Evolutionary conservation across 192 early-diverging fungal genomes (phyloP).

Genomic region (Entrophospora sp.): DNA sequence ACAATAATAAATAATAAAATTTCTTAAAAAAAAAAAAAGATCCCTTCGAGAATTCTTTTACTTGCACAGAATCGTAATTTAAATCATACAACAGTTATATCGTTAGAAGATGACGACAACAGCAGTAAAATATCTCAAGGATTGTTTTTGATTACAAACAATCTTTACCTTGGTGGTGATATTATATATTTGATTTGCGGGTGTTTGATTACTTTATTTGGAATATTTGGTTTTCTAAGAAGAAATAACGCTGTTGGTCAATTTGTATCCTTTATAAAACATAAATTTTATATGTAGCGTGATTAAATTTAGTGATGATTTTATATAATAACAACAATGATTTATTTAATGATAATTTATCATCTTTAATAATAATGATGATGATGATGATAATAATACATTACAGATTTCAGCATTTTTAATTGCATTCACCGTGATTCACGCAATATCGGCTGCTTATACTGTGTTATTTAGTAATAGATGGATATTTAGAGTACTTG

Average conservation of each 20-base stretch:
- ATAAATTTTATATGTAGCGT: too few species aligned
- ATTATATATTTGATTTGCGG: not conserved
- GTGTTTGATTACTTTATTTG: slow-evolving; percentile 3
- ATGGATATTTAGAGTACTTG: not conserved
- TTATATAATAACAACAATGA: too few species aligned
- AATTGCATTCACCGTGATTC: not conserved
- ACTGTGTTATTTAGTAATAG: not conserved
- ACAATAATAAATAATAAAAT: too few species aligned
- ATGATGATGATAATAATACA: not conserved
- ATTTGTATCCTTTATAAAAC: slow-evolving; percentile 18
- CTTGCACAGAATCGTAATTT: not conserved
- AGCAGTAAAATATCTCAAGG: not conserved
- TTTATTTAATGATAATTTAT: not conserved
- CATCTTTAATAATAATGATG: not conserved
- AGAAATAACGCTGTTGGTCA: not conserved
- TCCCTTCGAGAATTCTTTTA: not conserved
- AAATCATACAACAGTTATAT: not conserved
- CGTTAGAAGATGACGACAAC: not conserved
- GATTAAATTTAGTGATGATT: too few species aligned
- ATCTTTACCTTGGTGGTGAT: not conserved
- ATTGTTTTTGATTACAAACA: not conserved
- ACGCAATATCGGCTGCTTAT: not conserved
- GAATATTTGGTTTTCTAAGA: not conserved
- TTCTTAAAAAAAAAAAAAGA: not conserved
- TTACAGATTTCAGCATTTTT: not conserved